Evolutionary conservation across 331 rosid genomes (phyloP), one percentile per base, ranked within the genome.

Genomic region (Malus hybrid): DNA sequence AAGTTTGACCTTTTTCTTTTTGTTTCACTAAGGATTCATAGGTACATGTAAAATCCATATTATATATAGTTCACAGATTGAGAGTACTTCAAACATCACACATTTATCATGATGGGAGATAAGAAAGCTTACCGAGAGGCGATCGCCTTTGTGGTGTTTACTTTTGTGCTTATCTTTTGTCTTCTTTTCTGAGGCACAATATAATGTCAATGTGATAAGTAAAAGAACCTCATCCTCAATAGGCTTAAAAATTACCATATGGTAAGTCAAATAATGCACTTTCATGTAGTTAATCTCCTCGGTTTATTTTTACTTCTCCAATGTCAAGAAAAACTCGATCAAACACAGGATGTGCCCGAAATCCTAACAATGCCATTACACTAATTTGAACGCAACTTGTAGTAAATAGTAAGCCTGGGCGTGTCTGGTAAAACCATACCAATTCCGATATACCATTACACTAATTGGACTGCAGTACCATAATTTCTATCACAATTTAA

Each of bases 141-240:
- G 80, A 80, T 77, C 90, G 34, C 83, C 84, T 80, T 84, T 85
- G 60, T 75, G 77, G 66, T 33, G 83, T 73, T 90, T 92, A 66
- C 82, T 83, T 79, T 75, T 88, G 90, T 81, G 87, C 77, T 58
- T 84, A 70, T 88, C 97, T 85, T 90, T 94, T 29, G 78, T 79
- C 82, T 85, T 90, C 90, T 86, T 94, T 60, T 85, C 99, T 88
- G 90, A 78, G 55, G 77, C 66, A 66, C 71, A 77, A 82, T 22
- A 80, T 24, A n/a, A 26, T 63, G 53, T 53, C 29, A 72, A 68
- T 63, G 74, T 56, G 32, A 66, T 44, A 48, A 74, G 18, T 44
- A 56, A 52, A 16, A 62, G 67, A 79, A 76, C 36, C 70, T 68
- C 70, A 71, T 63, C 8, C 22, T 26, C 11, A 0, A 80, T 48